Base-by-base conservation (phyloP, 345 rosid species). In the Populus tremula region DNA sequence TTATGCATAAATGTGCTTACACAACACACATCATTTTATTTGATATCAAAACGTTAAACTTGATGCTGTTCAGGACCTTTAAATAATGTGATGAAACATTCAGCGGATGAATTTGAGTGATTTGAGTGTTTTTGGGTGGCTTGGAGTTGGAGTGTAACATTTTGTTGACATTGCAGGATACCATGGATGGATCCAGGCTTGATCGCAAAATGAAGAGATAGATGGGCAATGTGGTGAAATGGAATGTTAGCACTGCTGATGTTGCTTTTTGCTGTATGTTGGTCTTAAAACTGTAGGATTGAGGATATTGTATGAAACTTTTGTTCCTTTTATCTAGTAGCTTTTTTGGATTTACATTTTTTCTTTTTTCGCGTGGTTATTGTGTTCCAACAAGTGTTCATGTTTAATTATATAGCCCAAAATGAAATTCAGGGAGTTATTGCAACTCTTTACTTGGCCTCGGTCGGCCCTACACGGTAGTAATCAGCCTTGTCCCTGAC, bases 141-240 rank as follows among this genome's bases (percentile, higher is more conserved):
- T 5, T 63, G 4, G 11, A 25, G 25, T n/a, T 50, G 20, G 56
- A 50, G n/a, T 56, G 18, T 35, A 70, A n/a, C 20, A 18, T 45
- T 47, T 70, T 27, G 61, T 45, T 27, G 8, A 21, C 35, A 72
- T 64, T 64, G 61, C 70, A 74, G 77, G 70, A 29, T 41, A 10
- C 11, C 68, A 63, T 25, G 29, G 43, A 39, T 41, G 29, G 29
- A 39, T 62, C 25, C 36, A 41, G 21, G 20, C 69, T 33, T 47
- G 62, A 64, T 27, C 29, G 8, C 29, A 29, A 70, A 17, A 43
- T 14, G 12, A 45, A 64, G 43, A 21, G 77, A 64, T 6, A 64
- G 33, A 20, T 45, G 47, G 47, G 59, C 67, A 11, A 47, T 63
- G 45, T 13, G 63, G 41, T 27, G 59, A 31, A 59, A 63, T 61